Percentiles rank a stretch among this genome's conserved stretches.
phyloP scores from a whole-genome alignment of 306 rosid species.

The Mimosa pudica region DNA sequence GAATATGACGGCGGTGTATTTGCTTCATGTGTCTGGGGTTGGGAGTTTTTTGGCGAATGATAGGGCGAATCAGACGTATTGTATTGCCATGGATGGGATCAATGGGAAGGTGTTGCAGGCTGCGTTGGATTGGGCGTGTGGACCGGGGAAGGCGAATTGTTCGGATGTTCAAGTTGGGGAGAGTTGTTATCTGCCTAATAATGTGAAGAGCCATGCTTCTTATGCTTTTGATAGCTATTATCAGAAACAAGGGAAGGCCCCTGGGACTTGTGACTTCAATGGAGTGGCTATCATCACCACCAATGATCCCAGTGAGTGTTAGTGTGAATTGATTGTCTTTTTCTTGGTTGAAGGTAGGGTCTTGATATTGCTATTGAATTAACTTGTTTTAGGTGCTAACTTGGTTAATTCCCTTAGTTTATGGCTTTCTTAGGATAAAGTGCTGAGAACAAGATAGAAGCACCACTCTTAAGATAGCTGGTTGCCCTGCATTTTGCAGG shows the following conservation, averaged over 20 bases:
- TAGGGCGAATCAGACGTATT: constrained; percentile 81
- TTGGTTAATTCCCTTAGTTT: background rate
- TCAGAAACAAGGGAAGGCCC: constrained; percentile 70
- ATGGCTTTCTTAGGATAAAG: background rate
- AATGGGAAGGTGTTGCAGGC: constrained; percentile 84
- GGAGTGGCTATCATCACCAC: constrained; percentile 95
- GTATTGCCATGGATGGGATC: constrained; percentile 85
- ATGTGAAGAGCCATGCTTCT: constrained; percentile 83
- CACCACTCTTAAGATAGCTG: background rate
- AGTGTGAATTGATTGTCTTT: background rate
- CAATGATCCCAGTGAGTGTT: constrained; percentile 86
- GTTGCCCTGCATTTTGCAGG: background rate
- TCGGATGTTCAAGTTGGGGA: constrained; percentile 90
- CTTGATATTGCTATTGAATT: constrained; percentile 5
- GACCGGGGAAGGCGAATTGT: constrained; percentile 86
- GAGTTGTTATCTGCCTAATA: constrained; percentile 77
- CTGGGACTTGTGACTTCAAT: constrained; percentile 91
- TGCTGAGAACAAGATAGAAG: background rate
- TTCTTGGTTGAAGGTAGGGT: background rate
- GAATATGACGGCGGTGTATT: constrained; percentile 65
- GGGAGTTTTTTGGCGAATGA: constrained; percentile 91
- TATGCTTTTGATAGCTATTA: constrained; percentile 95
- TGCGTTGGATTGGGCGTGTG: constrained; percentile 97
- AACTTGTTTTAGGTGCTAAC: constrained; percentile 22
- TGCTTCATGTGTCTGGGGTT: constrained; percentile 90